Percentiles rank a stretch among this genome's conserved stretches.
Evolutionary conservation across 179 eudicot species (phyloP).

Genomic region (Corrigiola litoralis): DNA sequence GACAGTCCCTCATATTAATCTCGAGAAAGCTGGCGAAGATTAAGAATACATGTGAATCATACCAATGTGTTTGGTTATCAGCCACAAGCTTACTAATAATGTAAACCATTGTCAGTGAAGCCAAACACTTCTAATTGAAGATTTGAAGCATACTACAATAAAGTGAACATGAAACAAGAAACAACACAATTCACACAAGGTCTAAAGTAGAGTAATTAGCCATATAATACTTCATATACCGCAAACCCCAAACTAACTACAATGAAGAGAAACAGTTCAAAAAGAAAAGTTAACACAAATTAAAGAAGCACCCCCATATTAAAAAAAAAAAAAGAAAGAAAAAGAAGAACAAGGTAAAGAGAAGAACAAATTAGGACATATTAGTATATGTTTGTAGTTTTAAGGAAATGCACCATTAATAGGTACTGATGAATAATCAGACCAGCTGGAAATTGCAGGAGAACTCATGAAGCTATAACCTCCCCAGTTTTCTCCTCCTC

Average conservation of each 20-base stretch:
- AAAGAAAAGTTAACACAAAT: not conserved
- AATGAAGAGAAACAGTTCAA: slow-evolving; percentile 17
- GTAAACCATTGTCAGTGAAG: too few relatives aligned
- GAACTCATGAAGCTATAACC: slow-evolving; percentile 27
- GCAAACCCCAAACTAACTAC: slow-evolving; percentile 40
- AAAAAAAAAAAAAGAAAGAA: not conserved
- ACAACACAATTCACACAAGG: not conserved
- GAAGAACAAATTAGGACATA: slow-evolving; percentile 1
- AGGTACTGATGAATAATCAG: slow-evolving; percentile 47
- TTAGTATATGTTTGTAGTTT: slow-evolving; percentile 9
- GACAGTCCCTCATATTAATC: too few relatives aligned
- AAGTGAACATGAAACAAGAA: not conserved
- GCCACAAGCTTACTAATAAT: too few relatives aligned
- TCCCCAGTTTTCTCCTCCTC: slow-evolving; percentile 24
- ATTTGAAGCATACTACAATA: not conserved
- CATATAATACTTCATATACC: slow-evolving; percentile 36
- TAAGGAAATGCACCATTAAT: slow-evolving; percentile 61
- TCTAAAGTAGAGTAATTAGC: slow-evolving; percentile 15
- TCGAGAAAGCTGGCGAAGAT: too few relatives aligned
- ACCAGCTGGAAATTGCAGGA: slow-evolving; percentile 50
- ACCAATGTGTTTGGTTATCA: too few relatives aligned
- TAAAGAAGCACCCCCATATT: slow-evolving; percentile 23
- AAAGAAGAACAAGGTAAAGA: not conserved
- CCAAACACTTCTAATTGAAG: too few relatives aligned
- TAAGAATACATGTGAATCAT: too few relatives aligned